Evolutionary conservation across 2,329 filamentous ascomycete species (phyloP), one percentile per base, ranked within the genome.

Genomic region (Karstenula rhodostoma): DNA sequence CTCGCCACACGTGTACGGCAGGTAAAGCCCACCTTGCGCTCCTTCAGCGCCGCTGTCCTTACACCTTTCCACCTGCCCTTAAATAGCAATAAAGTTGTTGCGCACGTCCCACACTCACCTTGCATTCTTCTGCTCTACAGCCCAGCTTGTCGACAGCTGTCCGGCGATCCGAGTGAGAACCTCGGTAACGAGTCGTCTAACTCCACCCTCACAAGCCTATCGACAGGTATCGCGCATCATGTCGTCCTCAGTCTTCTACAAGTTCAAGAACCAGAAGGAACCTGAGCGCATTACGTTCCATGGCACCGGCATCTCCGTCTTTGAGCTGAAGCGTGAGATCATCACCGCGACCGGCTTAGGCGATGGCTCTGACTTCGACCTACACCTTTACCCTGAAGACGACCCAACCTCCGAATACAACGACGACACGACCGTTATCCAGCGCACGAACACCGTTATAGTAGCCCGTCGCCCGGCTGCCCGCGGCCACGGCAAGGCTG

Each of bases 201-300:
- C 60, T 59, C 58, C 58, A 43, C 58, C 57, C 51, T 59, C 37
- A 40, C 56, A 33, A 62, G 50, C 22, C 46, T 42, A 35, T 29
- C 50, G 27, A 55, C 51, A 48, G 56, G 17, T 17, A 44, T 29
- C 53, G 44, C 47, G 33, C 67, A 61, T 25, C 61, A 97, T 97
- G 94, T 88, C 93, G 77, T 97, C 95, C 59, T 98, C 94, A 68
- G 95, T 99, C 76, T 98, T 97, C 82, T 99, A 97, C 91, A 97
- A 97, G 83, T 99, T 99, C 89, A 98, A 97, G 83, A 98, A 94
- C 71, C 93, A 96, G 78, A 97, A 93, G 83, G 95, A 98, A 77
- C 92, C 93, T 62, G 93, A 93, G 59, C 89, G 94, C 75, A 93
- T 99, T 73, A 92, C 94, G 75, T 98, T 99, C 79, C 94, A 99